These are phyloP conservation scores for Clarireedia homoeocarpa DNA, from an alignment of 2,329 filamentous ascomycete species.

Conservation along the genomic window DNA sequence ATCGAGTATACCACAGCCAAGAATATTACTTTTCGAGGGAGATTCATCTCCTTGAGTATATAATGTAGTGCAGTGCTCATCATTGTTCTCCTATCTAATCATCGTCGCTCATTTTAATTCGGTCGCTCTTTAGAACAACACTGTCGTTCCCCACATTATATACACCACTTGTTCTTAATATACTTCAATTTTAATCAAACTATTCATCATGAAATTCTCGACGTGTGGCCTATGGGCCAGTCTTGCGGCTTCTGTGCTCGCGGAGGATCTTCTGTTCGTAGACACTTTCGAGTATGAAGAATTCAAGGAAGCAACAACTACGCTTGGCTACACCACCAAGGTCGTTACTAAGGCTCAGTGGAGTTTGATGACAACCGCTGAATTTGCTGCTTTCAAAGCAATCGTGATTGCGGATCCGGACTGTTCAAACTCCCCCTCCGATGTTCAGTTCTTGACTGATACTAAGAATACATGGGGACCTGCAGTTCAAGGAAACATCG, in stretches of 20 bases:
- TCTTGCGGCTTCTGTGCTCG: conserved; percentile 16
- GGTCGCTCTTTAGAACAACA: conserved; percentile 2
- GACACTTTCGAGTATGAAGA: conserved; percentile 26
- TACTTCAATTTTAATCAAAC: not conserved
- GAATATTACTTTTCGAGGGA: not conserved
- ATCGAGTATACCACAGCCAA: not conserved
- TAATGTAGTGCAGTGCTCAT: not conserved
- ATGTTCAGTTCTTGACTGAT: conserved; percentile 33
- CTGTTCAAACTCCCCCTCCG: conserved; percentile 25
- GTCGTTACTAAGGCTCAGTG: conserved; percentile 32
- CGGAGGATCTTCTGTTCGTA: conserved; percentile 30
- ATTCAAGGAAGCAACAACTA: conserved; percentile 16
- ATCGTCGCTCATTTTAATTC: conserved; percentile 2
- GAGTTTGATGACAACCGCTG: conserved; percentile 32
- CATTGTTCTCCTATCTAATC: not conserved
- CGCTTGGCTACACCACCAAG: conserved; percentile 27
- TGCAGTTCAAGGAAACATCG: conserved; percentile 35
- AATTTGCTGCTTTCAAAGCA: conserved; percentile 38
- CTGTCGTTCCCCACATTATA: not conserved
- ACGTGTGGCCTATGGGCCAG: conserved; percentile 13
- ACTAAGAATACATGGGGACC: conserved; percentile 35
- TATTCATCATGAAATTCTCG: conserved; percentile 14
- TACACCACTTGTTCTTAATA: not conserved
- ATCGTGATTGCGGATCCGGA: conserved; percentile 36
- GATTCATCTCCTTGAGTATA: conserved; percentile 1